Percentiles rank a stretch among this genome's conserved stretches.
Conservation (phyloP, 352 stramenopile species). For the Hyphochytrium catenoides region DNA sequence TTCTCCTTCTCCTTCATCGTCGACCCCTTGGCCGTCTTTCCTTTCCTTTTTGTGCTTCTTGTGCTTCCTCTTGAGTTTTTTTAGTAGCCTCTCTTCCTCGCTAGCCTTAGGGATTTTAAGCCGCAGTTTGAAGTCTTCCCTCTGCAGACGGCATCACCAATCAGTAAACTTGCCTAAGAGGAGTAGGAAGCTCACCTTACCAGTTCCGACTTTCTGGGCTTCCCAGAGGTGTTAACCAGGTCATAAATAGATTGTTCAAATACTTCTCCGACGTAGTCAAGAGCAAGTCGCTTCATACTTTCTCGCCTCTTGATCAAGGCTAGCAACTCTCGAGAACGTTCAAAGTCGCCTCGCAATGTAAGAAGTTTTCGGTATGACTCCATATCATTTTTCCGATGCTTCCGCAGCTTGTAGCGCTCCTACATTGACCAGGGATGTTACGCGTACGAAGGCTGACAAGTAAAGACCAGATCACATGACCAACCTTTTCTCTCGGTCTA, state of each 20-base stretch:
- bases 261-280: slow-evolving; percentile 53
- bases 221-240: slow-evolving; percentile 14
- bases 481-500: slow-evolving; percentile 76
- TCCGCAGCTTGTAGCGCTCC: slow-evolving; percentile 85
- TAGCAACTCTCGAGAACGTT: slow-evolving; percentile 48
- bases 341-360: slow-evolving; percentile 76
- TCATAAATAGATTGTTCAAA: slow-evolving; percentile 32
- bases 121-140: not conserved
- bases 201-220: slow-evolving; percentile 19
- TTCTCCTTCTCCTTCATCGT: slow-evolving; percentile 16
- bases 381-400: slow-evolving; percentile 87
- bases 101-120: slow-evolving; percentile 14
- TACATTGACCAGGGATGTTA: no score
- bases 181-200: slow-evolving; percentile 14
- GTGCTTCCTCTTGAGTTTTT: slow-evolving; percentile 27
- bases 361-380: slow-evolving; percentile 82
- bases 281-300: slow-evolving; percentile 37
- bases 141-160: not conserved
- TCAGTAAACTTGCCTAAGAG: not conserved
- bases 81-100: slow-evolving; percentile 25
- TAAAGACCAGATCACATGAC: not conserved
- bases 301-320: slow-evolving; percentile 62
- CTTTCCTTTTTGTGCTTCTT: slow-evolving; percentile 47
- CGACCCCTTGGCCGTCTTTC: slow-evolving; percentile 9
- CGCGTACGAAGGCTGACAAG: no score